phyloP scores from a whole-genome alignment of 768 basidiomycete genomes.

The Russula abietina region DNA sequence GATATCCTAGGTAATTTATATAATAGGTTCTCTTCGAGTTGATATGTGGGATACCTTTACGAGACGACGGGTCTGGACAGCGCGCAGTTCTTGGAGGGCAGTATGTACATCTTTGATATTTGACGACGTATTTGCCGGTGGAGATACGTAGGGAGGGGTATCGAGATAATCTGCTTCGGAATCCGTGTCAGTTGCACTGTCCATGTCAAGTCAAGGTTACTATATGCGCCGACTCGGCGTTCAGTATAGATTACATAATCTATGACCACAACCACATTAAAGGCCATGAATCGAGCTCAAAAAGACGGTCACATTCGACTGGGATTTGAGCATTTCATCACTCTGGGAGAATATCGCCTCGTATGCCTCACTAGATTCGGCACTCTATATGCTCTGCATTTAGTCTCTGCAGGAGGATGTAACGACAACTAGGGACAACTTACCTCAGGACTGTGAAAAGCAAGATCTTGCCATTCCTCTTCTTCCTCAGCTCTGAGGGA shows the following conservation, averaged over 20 bases:
- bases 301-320: constrained; percentile 50
- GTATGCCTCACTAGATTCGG: constrained; percentile 50
- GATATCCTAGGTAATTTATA: constrained; percentile 13
- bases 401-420: neutral
- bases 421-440: constrained; percentile 26
- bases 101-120: neutral
- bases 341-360: constrained; percentile 60
- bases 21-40: constrained; percentile 16
- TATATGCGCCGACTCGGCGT: too few species aligned
- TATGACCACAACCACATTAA: constrained; percentile 10
- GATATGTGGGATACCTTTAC: constrained; percentile 7
- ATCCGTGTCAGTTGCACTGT: constrained; percentile 55
- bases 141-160: neutral
- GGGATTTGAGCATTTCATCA: constrained; percentile 45
- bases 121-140: neutral
- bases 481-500: constrained; percentile 73
- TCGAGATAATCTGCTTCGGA: constrained; percentile 28
- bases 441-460: constrained; percentile 63
- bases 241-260: constrained; percentile 21
- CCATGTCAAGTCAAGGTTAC: constrained; percentile 17
- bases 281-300: constrained; percentile 34
- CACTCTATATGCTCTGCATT: constrained; percentile 39
- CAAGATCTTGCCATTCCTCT: constrained; percentile 64
- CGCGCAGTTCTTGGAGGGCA: neutral
- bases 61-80: constrained; percentile 3